Conservation (phyloP, 78 protist genomes). For the Dictyostelium discoideum region DNA sequence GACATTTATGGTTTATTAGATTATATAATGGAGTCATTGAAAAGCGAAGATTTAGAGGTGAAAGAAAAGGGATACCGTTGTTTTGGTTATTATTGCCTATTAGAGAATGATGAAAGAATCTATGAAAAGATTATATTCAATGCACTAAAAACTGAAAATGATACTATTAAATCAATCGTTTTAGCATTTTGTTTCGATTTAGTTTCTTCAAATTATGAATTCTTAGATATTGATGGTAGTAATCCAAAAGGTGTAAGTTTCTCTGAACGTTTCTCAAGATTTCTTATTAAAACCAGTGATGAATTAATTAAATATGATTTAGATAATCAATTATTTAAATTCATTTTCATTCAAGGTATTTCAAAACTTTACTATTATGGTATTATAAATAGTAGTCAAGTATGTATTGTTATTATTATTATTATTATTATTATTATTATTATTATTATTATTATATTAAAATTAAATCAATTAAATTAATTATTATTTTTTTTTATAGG, state of each 20-base stretch:
- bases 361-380: neutral
- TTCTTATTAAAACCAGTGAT: neutral
- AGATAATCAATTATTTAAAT: neutral
- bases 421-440: too few species aligned
- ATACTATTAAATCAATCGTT: neutral
- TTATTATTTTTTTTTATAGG: neutral
- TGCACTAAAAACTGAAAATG: neutral
- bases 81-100: neutral
- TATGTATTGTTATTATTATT: neutral
- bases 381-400: neutral
- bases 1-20: neutral
- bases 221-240: neutral
- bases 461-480: too few species aligned
- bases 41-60: neutral
- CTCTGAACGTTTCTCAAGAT: neutral
- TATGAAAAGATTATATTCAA: neutral
- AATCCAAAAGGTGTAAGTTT: neutral
- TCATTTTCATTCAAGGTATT: slow-evolving; percentile 6
- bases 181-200: neutral
- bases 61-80: neutral
- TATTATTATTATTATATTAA: too few species aligned
- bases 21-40: neutral
- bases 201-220: neutral
- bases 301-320: neutral
- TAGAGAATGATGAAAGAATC: neutral